Base-by-base conservation (phyloP, 495 filamentous ascomycete species). In the Podospora pseudopauciseta region DNA sequence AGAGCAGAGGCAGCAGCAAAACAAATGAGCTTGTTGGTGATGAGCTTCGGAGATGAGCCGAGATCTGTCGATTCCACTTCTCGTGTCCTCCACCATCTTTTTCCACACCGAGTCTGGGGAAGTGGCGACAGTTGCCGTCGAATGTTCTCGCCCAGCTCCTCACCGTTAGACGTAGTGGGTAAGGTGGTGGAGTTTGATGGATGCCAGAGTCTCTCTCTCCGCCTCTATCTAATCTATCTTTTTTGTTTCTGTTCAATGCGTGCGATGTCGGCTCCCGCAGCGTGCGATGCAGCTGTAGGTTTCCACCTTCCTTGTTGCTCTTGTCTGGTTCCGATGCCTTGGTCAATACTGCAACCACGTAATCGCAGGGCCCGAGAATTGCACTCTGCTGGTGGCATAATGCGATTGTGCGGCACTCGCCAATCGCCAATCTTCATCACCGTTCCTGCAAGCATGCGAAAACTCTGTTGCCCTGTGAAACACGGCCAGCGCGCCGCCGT, bases 271-370 rank as follows among this genome's bases (percentile, higher is more conserved):
- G 55, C 23, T 58, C 9, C 55, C 23, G 55, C 23, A 23, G 23
- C 23, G 23, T 23, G 23, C 23, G 23, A 1, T 58, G 55, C 11
- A 5, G n/a, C 7, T 26, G 55, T 11, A 5, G 6, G n/a, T 58
- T 58, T 58, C 23, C 23, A 19, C n/a, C 55, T 58, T 58, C 55
- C 55, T 49, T 11, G 3, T 62, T 34, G 3, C 16, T 63, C 20
- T 63, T 44, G 5, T 63, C 18, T 7, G 32, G 61, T 44, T 63
- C 61, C 61, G 61, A 63, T 58, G 23, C 55, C n/a, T 58, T 26
- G 28, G 54, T 59, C 60, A 63, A 67, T 67, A 67, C 63, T 67
- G 59, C 66, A 57, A 67, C 66, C 23, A 60, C 59, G 66, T 61
- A 63, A 67, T 67, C 59, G 63, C 39, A 30, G 65, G 30, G 30